Evolutionary conservation across 2,329 filamentous ascomycete genomes (phyloP), one percentile per base, ranked within the genome.

Genomic region (Sarocladium brachiariae): DNA sequence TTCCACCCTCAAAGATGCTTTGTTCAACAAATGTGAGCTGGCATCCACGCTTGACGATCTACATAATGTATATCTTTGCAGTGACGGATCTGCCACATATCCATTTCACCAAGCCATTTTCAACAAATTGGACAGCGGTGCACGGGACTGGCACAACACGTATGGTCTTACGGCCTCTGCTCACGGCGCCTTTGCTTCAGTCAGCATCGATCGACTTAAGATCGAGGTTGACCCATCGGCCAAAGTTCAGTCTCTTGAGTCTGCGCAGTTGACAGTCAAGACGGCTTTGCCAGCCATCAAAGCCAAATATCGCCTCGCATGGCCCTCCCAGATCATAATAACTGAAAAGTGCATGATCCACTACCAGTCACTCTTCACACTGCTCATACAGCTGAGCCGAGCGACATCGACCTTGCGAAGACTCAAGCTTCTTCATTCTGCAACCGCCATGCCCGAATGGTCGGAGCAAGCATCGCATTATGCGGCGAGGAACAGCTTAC

Each of bases 131-230:
- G 87, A 93, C 57, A 72, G 69, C 2, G 59, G 76, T 14, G 74
- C 70, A 61, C 65, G 61, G 5, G 70, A 69, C 31, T 96, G 90
- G 91, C 84, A 85, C 54, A 89, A 96, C 63, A 80, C 83, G 18
- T 95, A 92, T 60, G 76, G 86, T 1, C 71, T 96, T 24, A 93
- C 87, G 0, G 88, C 91, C 56, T 69, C 89, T 2, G 83, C 86
- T 1, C 86, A 89, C 52, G 83, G 84, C 51, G 82, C 86, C 0
- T 90, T 89, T 62, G 74, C 80, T 1, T 57, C 67, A 2, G 65
- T 87, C 1, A 80, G 89, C 50, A 58, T 74, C 2, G 78, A 83
- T 46, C 78, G 80, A 18, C 67, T 96, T 8, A 75, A 80, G 2
- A 77, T 88, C 19, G 75, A 72, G 16, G 76, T 77, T 2, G 72